Evolutionary conservation across 2,329 filamentous ascomycete species (phyloP).

Genomic region (Pseudovirgaria hyperparasitica): DNA sequence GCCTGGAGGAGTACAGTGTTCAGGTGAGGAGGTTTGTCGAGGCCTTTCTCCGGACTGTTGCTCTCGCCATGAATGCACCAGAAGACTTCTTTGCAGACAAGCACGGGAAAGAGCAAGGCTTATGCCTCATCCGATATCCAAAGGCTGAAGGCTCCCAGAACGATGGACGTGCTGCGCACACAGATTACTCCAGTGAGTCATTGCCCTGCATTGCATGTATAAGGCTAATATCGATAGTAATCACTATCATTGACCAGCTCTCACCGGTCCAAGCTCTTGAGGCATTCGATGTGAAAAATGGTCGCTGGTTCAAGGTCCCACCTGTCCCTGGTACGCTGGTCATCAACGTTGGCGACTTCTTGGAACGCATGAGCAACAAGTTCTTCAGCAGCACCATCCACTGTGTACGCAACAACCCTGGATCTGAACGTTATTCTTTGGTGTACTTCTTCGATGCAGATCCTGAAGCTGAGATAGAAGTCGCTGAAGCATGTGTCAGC

Average conservation of each 20-base stretch:
- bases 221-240: too few relatives aligned
- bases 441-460: conserved; percentile 19
- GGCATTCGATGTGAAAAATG: too few relatives aligned
- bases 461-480: conserved; percentile 8
- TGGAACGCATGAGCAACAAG: conserved; percentile 20
- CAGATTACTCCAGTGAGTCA: conserved; percentile 7
- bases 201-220: too few relatives aligned
- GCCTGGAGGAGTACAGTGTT: conserved; percentile 23
- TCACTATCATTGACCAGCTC: conserved; percentile 7
- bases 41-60: conserved; percentile 21
- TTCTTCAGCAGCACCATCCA: conserved; percentile 20
- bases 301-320: conserved; percentile 19
- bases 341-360: conserved; percentile 22
- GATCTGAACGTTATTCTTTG: conserved; percentile 17
- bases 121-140: conserved; percentile 13
- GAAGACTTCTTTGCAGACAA: conserved; percentile 19
- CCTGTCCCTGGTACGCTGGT: conserved; percentile 19
- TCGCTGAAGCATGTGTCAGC: too few relatives aligned
- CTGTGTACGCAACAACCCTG: conserved; percentile 19
- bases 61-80: conserved; percentile 18
- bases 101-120: conserved; percentile 19
- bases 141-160: conserved; percentile 5
- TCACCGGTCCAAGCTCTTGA: conserved; percentile 20
- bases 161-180: conserved; percentile 9
- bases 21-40: conserved; percentile 16